A percentile compares a stretch with the other conserved stretches of the same genome.
Conservation (phyloP, 345 rosid genomes). For the Lepidium sativum region DNA sequence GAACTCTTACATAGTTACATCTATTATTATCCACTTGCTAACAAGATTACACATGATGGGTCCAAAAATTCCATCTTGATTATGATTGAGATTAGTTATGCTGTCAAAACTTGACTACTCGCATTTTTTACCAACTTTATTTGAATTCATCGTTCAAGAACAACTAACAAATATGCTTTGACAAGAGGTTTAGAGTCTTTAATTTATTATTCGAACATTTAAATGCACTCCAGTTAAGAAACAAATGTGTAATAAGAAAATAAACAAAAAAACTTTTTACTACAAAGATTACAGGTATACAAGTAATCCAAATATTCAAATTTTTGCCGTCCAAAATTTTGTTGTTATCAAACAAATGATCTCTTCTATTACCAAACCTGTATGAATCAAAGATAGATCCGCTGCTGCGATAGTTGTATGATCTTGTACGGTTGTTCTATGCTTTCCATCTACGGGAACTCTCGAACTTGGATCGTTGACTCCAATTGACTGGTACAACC, state of each 20-base stretch:
- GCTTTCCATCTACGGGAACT: too few relatives aligned
- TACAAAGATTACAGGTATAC: constrained; percentile 15
- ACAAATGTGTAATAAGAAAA: not conserved
- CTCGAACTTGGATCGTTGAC: too few relatives aligned
- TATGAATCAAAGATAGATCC: too few relatives aligned
- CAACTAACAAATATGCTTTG: not conserved
- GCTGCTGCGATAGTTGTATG: too few relatives aligned
- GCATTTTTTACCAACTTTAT: not conserved
- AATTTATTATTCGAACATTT: not conserved
- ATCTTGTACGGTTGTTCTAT: too few relatives aligned
- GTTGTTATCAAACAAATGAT: constrained; percentile 42
- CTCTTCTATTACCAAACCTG: too few relatives aligned
- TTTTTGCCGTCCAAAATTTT: constrained; percentile 49
- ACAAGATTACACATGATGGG: constrained; percentile 13
- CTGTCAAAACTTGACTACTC: not conserved
- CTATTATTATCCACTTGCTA: constrained; percentile 10
- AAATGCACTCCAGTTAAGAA: not conserved
- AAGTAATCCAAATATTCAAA: constrained; percentile 5
- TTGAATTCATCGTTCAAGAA: not conserved
- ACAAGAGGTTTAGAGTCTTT: not conserved
- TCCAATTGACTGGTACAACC: too few relatives aligned
- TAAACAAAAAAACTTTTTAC: not conserved
- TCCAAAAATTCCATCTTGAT: not conserved
- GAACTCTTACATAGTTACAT: not conserved
- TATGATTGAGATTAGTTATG: constrained; percentile 15